Base-by-base conservation (phyloP, 139 green algal genomes). In the Edaphochlamys debaryana region DNA sequence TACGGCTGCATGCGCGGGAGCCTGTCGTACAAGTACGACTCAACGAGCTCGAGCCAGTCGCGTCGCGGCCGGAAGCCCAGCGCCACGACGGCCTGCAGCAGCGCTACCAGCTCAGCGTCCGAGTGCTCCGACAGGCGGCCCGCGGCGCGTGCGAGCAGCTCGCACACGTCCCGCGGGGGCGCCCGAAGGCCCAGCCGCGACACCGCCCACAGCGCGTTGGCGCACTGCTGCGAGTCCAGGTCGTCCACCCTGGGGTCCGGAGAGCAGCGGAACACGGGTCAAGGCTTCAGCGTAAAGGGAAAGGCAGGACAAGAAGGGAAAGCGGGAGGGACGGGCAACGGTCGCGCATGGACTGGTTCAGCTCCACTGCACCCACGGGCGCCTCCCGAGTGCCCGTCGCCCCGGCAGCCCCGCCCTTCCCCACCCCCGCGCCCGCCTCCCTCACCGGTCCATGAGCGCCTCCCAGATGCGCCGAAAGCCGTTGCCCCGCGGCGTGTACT, bases 131-230 rank as follows among this genome's bases (percentile, higher is more conserved):
- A 45, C 63, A 83, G 64, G 30, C 45, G 64, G 6, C 19, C 23
- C 17, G 77, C 77, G 0, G 9, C 63, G n/a, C 36, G 37, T 27
- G 32, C 45, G 9, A 74, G 42, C 13, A 74, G 2, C 22, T 7
- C 45, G 7, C 9, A 2, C 32, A 83, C n/a, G 45, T 74, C 45
- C 5, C 32, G 63, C 4, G 4, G 45, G 4, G 72, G 69, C 34
- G 71, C 38, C 4, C 17, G 2, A 32, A 60, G 56, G 7, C n/a
- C 38, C 37, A 82, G 72, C 3, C 45, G 32, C 7, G 48, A 50
- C 20, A 34, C 36, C n/a, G 82, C 73, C 82, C 82, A 87, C 36
- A 82, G 40, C 23, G n/a, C 54, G 66, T 82, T 87, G 62, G 63
- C 38, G 15, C 23, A 45, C 42, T 87, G 48, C 50, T 87, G 82